Evolutionary conservation across 1,284 basidiomycete genomes (phyloP).

Genomic region (Omphalotus olearius): DNA sequence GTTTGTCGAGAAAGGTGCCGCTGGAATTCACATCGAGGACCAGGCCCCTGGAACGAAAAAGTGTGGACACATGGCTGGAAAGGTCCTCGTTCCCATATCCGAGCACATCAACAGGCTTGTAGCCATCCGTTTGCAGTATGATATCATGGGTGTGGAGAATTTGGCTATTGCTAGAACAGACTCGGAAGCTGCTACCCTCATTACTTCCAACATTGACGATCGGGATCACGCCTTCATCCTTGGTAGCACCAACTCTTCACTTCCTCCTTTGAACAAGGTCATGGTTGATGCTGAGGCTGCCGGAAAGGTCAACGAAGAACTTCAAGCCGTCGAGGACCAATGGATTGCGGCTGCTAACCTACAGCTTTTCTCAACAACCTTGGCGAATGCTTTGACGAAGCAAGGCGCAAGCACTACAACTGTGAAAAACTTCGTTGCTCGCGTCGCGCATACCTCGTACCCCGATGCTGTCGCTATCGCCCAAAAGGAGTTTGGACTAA

Average conservation of each 20-base stretch:
- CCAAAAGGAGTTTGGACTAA: constrained; percentile 76
- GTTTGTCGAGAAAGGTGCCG: constrained; percentile 80
- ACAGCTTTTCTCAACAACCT: constrained; percentile 72
- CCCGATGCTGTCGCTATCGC: constrained; percentile 73
- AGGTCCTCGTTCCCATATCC: constrained; percentile 74
- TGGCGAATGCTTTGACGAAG: constrained; percentile 69
- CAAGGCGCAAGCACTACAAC: constrained; percentile 48
- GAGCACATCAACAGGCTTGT: constrained; percentile 80
- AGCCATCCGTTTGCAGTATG: constrained; percentile 64
- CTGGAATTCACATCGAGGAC: constrained; percentile 81
- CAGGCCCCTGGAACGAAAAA: constrained; percentile 85
- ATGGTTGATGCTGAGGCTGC: constrained; percentile 83
- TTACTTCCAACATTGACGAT: constrained; percentile 95
- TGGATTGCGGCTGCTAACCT: constrained; percentile 81
- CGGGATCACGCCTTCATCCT: constrained; percentile 97
- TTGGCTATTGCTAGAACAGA: constrained; percentile 79
- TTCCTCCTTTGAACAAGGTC: constrained; percentile 70
- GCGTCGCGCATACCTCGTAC: constrained; percentile 67
- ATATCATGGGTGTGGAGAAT: constrained; percentile 64
- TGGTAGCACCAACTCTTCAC: constrained; percentile 77
- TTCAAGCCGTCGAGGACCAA: constrained; percentile 86
- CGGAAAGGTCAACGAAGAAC: constrained; percentile 75
- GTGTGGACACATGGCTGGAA: constrained; percentile 83
- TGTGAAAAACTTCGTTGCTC: constrained; percentile 57
- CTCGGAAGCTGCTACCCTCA: constrained; percentile 92